Conservation (phyloP, 2,329 filamentous ascomycete genomes). For the Beauveria australis region DNA sequence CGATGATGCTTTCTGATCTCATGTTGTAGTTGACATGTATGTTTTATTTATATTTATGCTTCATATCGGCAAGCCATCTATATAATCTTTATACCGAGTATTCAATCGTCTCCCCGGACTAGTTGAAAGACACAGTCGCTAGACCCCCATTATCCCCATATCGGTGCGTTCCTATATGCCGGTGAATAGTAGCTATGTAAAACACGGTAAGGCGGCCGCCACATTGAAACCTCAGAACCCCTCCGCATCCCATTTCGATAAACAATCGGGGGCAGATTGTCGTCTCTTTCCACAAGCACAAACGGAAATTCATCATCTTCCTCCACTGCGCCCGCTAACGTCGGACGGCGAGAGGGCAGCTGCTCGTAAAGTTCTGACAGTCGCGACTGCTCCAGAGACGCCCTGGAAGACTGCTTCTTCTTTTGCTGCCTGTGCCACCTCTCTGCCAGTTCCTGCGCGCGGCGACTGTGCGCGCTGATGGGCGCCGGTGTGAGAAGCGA, state of each 20-base stretch:
- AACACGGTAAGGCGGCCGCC: slow-evolving; percentile 38
- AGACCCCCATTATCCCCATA: slow-evolving; percentile 38
- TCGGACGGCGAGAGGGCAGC: not conserved
- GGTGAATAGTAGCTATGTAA: slow-evolving; percentile 53
- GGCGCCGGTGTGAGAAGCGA: not conserved
- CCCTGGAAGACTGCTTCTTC: not conserved
- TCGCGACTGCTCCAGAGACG: not conserved
- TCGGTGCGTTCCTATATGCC: slow-evolving; percentile 44
- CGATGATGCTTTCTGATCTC: slow-evolving; percentile 39
- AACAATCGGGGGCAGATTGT: not conserved
- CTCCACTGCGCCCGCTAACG: not conserved
- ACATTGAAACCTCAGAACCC: slow-evolving; percentile 13
- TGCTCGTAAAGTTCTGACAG: not conserved
- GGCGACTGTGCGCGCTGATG: not conserved
- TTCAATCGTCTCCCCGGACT: not conserved
- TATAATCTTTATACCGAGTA: not conserved
- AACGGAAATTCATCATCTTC: not conserved
- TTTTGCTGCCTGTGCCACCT: not conserved
- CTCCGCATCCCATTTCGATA: slow-evolving; percentile 4
- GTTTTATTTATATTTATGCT: not conserved
- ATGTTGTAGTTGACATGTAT: not conserved
- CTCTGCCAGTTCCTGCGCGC: not conserved
- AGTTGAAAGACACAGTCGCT: not conserved
- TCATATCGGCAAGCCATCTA: not conserved
- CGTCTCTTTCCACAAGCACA: not conserved